Base-by-base conservation (phyloP, 176 grass and related monocot genomes). In the Phoenix dactylifera region DNA sequence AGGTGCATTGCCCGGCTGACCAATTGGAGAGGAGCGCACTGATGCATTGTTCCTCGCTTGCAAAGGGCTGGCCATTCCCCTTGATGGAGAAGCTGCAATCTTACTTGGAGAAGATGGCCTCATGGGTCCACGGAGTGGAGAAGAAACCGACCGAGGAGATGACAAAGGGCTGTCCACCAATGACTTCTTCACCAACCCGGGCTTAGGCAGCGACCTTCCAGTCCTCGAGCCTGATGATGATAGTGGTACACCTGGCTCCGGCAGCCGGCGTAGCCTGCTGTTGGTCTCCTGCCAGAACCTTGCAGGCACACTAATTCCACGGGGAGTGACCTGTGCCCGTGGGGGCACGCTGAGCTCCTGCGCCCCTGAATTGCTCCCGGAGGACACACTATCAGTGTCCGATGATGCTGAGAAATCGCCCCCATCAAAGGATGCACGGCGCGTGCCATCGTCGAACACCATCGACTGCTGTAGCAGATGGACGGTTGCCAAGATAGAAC, bases 281-380 rank as follows among this genome's bases (percentile, higher is more conserved):
- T 92, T 86, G 2, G 84, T 89, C 49, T 89, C 88, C 75, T 92
- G 84, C 94, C 81, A 98, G 71, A 98, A 93, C 75, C 84, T 88
- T 15, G 94, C 94, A 1, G 94, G 87, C 23, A 92, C 84, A 26
- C 79, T 92, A 72, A 93, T 86, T 39, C 94, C 88, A 12, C 82
- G 74, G 25, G 49, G 22, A 12, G 56, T 20, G 28, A 52, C 63
- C 30, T 72, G 62, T 10, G 55, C 56, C 30, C 81, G 64, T 26
- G 88, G 73, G 9, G 82, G 76, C 22, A 57, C 44, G 22, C 29
- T 53, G 17, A 65, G 59, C 19, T 93, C 88, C 15, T 79, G 80
- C 1, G 74, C 69, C 4, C 83, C 92, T 0, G 87, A 97, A 86
- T 98, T 98, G 76, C 88, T 92, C 1, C 85, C 94, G 9, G 94